Evolutionary conservation across 805 yeast genomes (phyloP), one percentile per base, ranked within the genome.

Genomic region (Nakazawaea pomicola): DNA sequence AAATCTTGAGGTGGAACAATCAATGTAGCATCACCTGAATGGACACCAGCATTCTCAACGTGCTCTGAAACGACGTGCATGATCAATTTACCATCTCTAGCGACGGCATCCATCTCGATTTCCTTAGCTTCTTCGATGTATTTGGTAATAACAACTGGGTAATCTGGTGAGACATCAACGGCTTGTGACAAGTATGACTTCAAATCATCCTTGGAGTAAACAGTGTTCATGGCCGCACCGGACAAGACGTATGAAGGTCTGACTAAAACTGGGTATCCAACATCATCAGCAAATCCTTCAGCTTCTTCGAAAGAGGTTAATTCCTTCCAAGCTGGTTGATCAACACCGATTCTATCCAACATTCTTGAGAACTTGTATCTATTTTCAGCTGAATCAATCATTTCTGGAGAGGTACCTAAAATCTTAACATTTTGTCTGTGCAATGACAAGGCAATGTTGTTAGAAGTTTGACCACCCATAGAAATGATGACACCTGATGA

Each of bases 301-400:
- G 99, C 98, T 64, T 91, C 98, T 29, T 74, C 87, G 44, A 88
- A 73, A 18, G 96, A 86, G 28, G 98, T 89, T 55, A 91, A 76
- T 65, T 91, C 99, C 65, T 90, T 91, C 99, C 99, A 91, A 29
- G 96, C 96, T 33, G 99, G 99, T 68, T 91, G 99, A 67, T 91
- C 99, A 49, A 91, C 97, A 43, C 95, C 96, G 57, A 91, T 91
- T 52, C 78, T 78, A 65, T 91, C 99, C 68, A 91, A 75, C 95
- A 91, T 89, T 67, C 96, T 86, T 33, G 96, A 88, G 71, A 91
- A 91, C 70, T 93, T 91, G 76, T 88, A 90, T 70, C 99, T 80
- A 69, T 91, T 90, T 73, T 91, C 99, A 49, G 99, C 99, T 47
- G 95, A 80, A 60, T 91, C 99, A 62, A 91, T 93, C 96, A 88